Conservation (phyloP, 352 stramenopile genomes). For the Poterioochromonas sp. region DNA sequence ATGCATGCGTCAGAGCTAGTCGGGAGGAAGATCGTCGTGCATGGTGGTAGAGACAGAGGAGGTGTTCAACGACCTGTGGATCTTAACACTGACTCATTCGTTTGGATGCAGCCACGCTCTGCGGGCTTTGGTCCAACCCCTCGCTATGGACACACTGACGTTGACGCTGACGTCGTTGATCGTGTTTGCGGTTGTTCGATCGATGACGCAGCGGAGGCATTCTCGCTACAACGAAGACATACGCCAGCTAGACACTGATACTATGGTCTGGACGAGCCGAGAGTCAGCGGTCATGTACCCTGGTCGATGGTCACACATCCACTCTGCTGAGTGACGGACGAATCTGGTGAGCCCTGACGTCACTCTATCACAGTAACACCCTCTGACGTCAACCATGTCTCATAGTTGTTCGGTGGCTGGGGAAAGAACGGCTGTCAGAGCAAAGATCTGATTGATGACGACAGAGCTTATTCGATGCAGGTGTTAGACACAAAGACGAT, state of each 20-base stretch:
- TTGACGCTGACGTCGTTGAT: slow-evolving; percentile 54
- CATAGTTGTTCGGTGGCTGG: slow-evolving; percentile 67
- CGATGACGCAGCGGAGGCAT: slow-evolving; percentile 34
- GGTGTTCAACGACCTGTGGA: slow-evolving; percentile 65
- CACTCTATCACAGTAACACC: too few relatives aligned
- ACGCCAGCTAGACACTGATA: slow-evolving; percentile 71
- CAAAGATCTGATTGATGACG: slow-evolving; percentile 34
- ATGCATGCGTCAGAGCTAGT: slow-evolving; percentile 56
- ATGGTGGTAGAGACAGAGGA: slow-evolving; percentile 64
- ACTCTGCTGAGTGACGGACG: slow-evolving; percentile 45
- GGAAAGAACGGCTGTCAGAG: slow-evolving; percentile 43
- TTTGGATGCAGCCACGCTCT: slow-evolving; percentile 70
- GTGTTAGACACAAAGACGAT: slow-evolving; percentile 40
- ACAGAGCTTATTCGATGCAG: slow-evolving; percentile 31
- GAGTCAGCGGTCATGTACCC: slow-evolving; percentile 57
- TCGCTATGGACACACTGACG: slow-evolving; percentile 65
- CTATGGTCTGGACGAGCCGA: slow-evolving; percentile 65
- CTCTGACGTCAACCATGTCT: too few relatives aligned
- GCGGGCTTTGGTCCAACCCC: slow-evolving; percentile 36
- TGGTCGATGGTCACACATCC: slow-evolving; percentile 64
- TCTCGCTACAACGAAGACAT: slow-evolving; percentile 83
- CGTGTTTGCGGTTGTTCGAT: slow-evolving; percentile 61
- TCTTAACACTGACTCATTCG: slow-evolving; percentile 81
- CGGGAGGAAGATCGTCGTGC: slow-evolving; percentile 65
- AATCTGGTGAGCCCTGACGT: too few relatives aligned